A percentile compares a stretch with the other conserved stretches of the same genome.
These are phyloP conservation scores for Ensete glaucum DNA, from an alignment of 176 grass and related monocot species.

Conservation along the genomic window DNA sequence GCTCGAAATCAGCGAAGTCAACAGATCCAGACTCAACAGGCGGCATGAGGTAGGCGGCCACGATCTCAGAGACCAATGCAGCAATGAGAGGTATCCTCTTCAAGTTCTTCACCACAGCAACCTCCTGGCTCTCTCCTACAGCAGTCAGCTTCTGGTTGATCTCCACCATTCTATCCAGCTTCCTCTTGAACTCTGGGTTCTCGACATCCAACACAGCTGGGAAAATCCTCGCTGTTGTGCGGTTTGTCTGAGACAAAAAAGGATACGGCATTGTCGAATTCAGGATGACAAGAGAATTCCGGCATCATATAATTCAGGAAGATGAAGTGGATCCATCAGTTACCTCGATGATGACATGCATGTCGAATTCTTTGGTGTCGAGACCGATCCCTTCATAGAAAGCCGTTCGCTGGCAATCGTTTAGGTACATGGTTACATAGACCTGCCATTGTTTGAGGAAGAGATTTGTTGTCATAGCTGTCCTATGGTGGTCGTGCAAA, in stretches of 20 bases:
- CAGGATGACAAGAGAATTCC: not conserved
- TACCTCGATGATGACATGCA: conserved; percentile 99
- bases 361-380: conserved; percentile 91
- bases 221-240: conserved; percentile 89
- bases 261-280: not conserved
- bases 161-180: conserved; percentile 76
- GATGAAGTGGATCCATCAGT: not conserved
- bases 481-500: no score
- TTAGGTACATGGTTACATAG: conserved; percentile 99
- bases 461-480: no score
- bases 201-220: conserved; percentile 83
- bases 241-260: conserved; percentile 65
- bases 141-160: conserved; percentile 62
- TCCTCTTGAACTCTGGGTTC: conserved; percentile 97
- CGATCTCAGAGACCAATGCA: conserved; percentile 55
- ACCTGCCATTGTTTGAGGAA: conserved; percentile 37
- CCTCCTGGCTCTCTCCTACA: conserved; percentile 31
- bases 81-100: conserved; percentile 82
- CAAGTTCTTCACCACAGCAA: conserved; percentile 71
- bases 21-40: conserved; percentile 82
- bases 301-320: no score
- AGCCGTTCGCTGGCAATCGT: conserved; percentile 73
- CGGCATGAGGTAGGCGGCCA: conserved; percentile 90
- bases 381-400: conserved; percentile 97
- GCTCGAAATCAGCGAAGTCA: conserved; percentile 88